Percentiles rank a stretch among this genome's conserved stretches.
Evolutionary conservation across 345 rosid species (phyloP).

Genomic region (Raphanus sativus): DNA sequence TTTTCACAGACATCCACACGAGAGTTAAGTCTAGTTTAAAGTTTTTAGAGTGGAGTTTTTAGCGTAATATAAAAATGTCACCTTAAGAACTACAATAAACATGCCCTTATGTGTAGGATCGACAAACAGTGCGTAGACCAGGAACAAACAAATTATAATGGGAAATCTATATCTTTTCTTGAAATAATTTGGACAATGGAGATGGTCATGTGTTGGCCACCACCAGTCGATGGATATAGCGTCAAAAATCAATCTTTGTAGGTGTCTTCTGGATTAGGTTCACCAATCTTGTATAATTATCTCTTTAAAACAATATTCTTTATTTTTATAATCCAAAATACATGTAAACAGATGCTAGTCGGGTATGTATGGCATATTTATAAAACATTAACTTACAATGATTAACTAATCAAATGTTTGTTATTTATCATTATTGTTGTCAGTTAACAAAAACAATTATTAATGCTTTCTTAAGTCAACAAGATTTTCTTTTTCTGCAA

Average conservation of each 20-base stretch:
- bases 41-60: too few species aligned
- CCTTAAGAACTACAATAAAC: too few species aligned
- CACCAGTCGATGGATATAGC: slow-evolving; percentile 17
- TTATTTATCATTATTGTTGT: background rate
- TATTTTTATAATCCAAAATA: background rate
- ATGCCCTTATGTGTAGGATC: too few species aligned
- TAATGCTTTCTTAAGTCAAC: background rate
- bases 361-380: background rate
- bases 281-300: slow-evolving; percentile 14
- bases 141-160: too few species aligned
- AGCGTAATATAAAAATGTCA: too few species aligned
- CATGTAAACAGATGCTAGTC: background rate
- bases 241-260: slow-evolving; percentile 13
- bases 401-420: background rate
- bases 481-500: background rate
- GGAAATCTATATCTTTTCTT: too few species aligned
- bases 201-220: too few species aligned
- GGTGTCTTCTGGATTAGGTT: slow-evolving; percentile 22
- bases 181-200: too few species aligned
- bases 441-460: background rate
- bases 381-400: background rate
- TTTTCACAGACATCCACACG: too few species aligned
- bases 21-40: too few species aligned
- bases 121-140: too few species aligned
- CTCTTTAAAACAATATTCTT: background rate